Evolutionary conservation across 2,329 filamentous ascomycete species (phyloP).

Genomic region (Exophiala phaeomuriformis): DNA sequence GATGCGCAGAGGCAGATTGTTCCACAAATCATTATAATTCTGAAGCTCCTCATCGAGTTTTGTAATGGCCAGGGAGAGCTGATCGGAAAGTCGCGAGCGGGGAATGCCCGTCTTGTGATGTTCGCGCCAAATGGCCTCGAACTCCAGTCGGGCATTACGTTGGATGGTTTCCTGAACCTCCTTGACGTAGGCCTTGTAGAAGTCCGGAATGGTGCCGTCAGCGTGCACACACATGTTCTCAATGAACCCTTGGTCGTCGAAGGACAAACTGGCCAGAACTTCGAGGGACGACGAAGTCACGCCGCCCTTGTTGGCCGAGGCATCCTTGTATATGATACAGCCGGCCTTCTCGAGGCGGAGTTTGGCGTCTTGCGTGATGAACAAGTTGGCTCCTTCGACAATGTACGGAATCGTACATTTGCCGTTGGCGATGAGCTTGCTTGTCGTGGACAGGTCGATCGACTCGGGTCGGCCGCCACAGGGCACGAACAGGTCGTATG

Average conservation of each 20-base stretch:
- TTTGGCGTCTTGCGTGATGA: slow-evolving; percentile 98
- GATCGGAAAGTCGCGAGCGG: slow-evolving; percentile 83
- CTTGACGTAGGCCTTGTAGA: slow-evolving; percentile 90
- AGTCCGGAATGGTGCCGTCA: slow-evolving; percentile 70
- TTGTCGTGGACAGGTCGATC: slow-evolving; percentile 82
- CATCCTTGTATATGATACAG: slow-evolving; percentile 93
- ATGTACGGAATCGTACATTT: slow-evolving; percentile 87
- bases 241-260: slow-evolving; percentile 81
- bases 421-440: slow-evolving; percentile 81
- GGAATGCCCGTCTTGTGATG: slow-evolving; percentile 71
- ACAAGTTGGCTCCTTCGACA: slow-evolving; percentile 94
- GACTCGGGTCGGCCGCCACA: slow-evolving; percentile 95
- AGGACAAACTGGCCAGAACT: slow-evolving; percentile 86
- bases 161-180: slow-evolving; percentile 86
- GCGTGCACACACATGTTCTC: slow-evolving; percentile 87
- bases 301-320: slow-evolving; percentile 96
- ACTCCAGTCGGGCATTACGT: slow-evolving; percentile 86
- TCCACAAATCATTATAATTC: slow-evolving; percentile 76
- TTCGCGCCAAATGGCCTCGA: slow-evolving; percentile 97
- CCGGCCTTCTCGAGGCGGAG: slow-evolving; percentile 91
- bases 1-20: slow-evolving; percentile 67
- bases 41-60: slow-evolving; percentile 93
- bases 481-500: slow-evolving; percentile 85
- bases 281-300: slow-evolving; percentile 96
- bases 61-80: slow-evolving; percentile 87